Evolutionary conservation across 2,329 filamentous ascomycete species (phyloP), one percentile per base, ranked within the genome.

Genomic region (Diplodia scrobiculata): DNA sequence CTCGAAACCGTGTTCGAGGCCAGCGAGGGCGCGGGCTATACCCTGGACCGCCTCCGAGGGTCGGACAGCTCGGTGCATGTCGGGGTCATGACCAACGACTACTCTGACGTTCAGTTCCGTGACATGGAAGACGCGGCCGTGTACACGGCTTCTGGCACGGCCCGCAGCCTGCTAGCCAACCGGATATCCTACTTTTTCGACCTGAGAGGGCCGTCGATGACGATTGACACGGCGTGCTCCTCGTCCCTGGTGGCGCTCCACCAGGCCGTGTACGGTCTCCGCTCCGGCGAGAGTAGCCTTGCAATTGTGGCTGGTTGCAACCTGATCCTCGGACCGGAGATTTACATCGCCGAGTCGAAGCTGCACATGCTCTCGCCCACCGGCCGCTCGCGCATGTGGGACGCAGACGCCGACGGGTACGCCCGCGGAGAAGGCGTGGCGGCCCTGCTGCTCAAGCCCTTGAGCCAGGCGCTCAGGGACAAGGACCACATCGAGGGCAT

Each of bases 381-480:
- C 7, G 72, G 74, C 32, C 51, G 68, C 0, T 69, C 54, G 5
- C 41, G 54, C 1, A 77, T 76, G 72, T 79, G 73, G 73, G 73
- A 74, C 14, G 74, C 71, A 1, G 72, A 71, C 1, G 84, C 82
- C 0, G 73, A 84, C 68, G 84, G 83, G 9, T 84, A 79, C 71
- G 82, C 77, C 34, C 79, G 84, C 0, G 83, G 82, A 9, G 86
- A 87, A 63, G 84, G 84, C 0, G 72, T 85, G 10, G 79, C 79
- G 0, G 74, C 77, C 0, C 68, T 87, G 0, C 72, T 87, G 0
- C 68, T 88, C 0, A 88, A 87, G 71, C 75, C 72, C 0, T 70
- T 87, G 0, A 74, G 71, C 5, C 72, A 77, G 1, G 86, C 86
- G 0, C 65, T 87, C 2, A 72, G 67, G 0, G 79, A 83, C 69